A percentile compares a stretch with the other conserved stretches of the same genome.
Evolutionary conservation across 2,329 filamentous ascomycete genomes (phyloP).

Genomic region (Ophiognomonia clavigignenti-juglandacearum): DNA sequence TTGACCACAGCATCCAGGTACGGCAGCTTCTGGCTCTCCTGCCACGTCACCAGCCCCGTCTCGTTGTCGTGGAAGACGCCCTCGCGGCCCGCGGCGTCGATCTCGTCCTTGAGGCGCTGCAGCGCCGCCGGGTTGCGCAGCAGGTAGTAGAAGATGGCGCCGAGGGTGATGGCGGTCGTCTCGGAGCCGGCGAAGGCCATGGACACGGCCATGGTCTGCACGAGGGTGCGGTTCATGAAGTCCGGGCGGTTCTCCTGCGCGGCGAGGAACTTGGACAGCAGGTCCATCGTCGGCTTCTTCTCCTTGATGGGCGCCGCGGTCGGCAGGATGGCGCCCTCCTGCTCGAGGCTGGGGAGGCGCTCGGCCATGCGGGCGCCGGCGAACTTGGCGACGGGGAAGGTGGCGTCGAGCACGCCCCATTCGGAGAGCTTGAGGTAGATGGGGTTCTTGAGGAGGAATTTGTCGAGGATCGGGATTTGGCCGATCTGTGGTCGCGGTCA

Average conservation of each 20-base stretch:
- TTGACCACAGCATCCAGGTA: constrained; percentile 61
- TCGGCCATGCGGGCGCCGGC: constrained; percentile 63
- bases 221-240: constrained; percentile 66
- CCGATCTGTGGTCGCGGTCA: no score
- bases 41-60: constrained; percentile 63
- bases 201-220: constrained; percentile 66
- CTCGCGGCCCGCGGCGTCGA: constrained; percentile 17
- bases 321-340: constrained; percentile 33
- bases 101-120: constrained; percentile 28
- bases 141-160: constrained; percentile 23
- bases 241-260: constrained; percentile 62
- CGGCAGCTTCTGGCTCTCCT: constrained; percentile 61
- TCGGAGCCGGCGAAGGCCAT: constrained; percentile 24
- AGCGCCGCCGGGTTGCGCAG: constrained; percentile 20
- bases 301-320: constrained; percentile 31
- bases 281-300: constrained; percentile 44
- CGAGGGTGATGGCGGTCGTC: constrained; percentile 23
- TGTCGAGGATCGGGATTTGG: constrained; percentile 67
- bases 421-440: constrained; percentile 63
- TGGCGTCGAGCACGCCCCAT: constrained; percentile 61
- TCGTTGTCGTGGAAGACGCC: constrained; percentile 21
- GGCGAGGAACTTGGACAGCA: constrained; percentile 68
- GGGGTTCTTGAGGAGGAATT: constrained; percentile 69
- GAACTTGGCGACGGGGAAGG: constrained; percentile 70
- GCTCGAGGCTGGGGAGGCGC: constrained; percentile 45